Evolutionary conservation across 495 filamentous ascomycete genomes (phyloP).

Genomic region (Daldinia concentrica): DNA sequence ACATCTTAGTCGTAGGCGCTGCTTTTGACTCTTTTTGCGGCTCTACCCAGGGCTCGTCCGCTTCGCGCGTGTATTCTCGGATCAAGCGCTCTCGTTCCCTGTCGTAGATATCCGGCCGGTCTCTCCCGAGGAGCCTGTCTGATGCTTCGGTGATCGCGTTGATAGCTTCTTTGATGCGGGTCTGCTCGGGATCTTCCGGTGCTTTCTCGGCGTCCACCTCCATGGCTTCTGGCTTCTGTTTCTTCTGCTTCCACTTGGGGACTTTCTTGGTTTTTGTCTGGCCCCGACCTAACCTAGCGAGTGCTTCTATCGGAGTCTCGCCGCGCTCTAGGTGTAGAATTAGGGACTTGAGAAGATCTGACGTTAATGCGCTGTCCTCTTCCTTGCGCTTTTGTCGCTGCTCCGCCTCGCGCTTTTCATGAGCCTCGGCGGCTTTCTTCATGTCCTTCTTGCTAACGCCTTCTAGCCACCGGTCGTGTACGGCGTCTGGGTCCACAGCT

Average conservation of each 20-base stretch:
- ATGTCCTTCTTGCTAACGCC: constrained; percentile 94
- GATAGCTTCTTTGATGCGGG: constrained; percentile 73
- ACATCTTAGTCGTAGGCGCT: constrained; percentile 61
- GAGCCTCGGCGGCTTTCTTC: constrained; percentile 83
- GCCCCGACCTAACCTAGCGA: constrained; percentile 79
- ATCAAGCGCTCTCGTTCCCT: constrained; percentile 84
- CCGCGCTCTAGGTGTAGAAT: constrained; percentile 79
- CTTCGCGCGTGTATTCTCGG: constrained; percentile 84
- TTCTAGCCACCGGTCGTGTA: constrained; percentile 92
- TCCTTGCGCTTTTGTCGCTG: constrained; percentile 69
- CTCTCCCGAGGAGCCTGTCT: constrained; percentile 81
- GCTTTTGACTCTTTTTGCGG: constrained; percentile 44
- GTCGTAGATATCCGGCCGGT: constrained; percentile 89
- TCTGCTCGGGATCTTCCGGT: constrained; percentile 74
- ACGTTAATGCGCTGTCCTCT: constrained; percentile 77
- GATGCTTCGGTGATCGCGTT: constrained; percentile 87
- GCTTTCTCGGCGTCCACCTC: constrained; percentile 65
- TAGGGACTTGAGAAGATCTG: constrained; percentile 75
- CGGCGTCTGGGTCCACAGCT: constrained; percentile 85
- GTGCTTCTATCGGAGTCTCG: constrained; percentile 88
- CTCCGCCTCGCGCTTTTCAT: constrained; percentile 85
- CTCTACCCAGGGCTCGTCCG: constrained; percentile 91
- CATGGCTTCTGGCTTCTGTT: constrained; percentile 69
- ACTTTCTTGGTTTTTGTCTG: constrained; percentile 72
- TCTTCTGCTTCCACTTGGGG: constrained; percentile 68